Evolutionary conservation across 1,284 basidiomycete genomes (phyloP).

Genomic region (Stereum hirsutum): DNA sequence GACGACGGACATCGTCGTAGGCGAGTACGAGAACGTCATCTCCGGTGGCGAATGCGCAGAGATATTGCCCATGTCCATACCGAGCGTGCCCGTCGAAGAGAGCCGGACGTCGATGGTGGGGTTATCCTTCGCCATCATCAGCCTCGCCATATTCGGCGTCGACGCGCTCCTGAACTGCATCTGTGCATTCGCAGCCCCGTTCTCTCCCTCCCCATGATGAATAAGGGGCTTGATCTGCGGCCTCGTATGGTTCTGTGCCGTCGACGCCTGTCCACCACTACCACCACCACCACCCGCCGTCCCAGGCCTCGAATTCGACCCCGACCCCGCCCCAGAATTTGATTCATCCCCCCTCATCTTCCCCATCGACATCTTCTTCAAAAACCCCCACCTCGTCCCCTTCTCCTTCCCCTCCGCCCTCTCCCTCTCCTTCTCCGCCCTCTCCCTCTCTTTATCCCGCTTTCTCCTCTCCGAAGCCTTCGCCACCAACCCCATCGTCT

Average conservation of each 20-base stretch:
- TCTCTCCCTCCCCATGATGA: not conserved
- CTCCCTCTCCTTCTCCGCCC: slow-evolving; percentile 30
- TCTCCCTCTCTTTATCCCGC: slow-evolving; percentile 10
- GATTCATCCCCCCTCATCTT: slow-evolving; percentile 68
- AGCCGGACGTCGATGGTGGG: not conserved
- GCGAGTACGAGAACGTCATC: not conserved
- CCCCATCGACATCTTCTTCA: slow-evolving; percentile 96
- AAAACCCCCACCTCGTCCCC: slow-evolving; percentile 79
- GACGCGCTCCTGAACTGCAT: not conserved
- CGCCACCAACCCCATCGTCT: too few relatives aligned
- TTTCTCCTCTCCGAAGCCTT: slow-evolving; percentile 15
- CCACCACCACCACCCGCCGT: slow-evolving; percentile 17
- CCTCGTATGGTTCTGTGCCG: too few relatives aligned
- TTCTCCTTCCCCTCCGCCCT: slow-evolving; percentile 35
- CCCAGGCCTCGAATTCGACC: slow-evolving; percentile 23
- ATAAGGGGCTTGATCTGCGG: not conserved
- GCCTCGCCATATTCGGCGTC: not conserved
- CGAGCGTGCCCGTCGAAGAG: too few relatives aligned
- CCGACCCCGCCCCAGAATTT: too few relatives aligned
- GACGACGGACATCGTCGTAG: not conserved
- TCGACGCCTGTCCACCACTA: too few relatives aligned
- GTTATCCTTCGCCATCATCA: not conserved
- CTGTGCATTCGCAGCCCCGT: slow-evolving; percentile 6
- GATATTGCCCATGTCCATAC: too few relatives aligned
- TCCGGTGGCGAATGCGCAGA: not conserved